These are phyloP conservation scores for Melocanna baccifera DNA, from an alignment of 176 grass and related monocot genomes.

Conservation along the genomic window DNA sequence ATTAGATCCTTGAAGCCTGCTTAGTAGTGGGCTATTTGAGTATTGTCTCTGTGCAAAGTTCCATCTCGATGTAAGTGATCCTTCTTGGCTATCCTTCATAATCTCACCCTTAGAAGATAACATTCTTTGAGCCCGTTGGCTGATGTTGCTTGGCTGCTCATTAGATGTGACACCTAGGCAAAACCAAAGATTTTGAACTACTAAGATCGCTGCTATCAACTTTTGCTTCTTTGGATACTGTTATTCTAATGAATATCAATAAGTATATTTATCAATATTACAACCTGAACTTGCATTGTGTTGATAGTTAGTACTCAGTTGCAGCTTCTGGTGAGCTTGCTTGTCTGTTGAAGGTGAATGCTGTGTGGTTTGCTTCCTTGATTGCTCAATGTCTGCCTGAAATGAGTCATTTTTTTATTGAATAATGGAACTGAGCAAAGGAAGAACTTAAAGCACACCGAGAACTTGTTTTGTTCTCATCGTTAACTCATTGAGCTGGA, in stretches of 20 bases:
- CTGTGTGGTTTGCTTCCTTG: conserved; percentile 27
- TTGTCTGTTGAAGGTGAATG: conserved; percentile 18
- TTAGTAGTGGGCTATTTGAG: conserved; percentile 18
- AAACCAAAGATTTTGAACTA: conserved; percentile 18
- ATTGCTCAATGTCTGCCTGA: conserved; percentile 41
- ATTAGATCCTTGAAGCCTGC: conserved; percentile 33
- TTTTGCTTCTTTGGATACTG: conserved; percentile 24
- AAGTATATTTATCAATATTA: conserved; percentile 15
- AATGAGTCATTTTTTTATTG: conserved; percentile 4
- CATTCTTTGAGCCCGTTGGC: conserved; percentile 39
- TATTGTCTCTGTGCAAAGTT: conserved; percentile 41
- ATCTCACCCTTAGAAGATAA: conserved; percentile 28
- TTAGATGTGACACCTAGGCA: conserved; percentile 9
- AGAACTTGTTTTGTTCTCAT: neutral
- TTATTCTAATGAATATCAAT: neutral
- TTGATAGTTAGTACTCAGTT: conserved; percentile 3
- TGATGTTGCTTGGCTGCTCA: neutral
- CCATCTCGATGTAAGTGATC: conserved; percentile 31
- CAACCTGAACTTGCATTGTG: neutral
- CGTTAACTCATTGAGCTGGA: conserved; percentile 10
- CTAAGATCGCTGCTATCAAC: neutral
- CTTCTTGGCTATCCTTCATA: conserved; percentile 40
- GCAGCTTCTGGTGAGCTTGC: conserved; percentile 27
- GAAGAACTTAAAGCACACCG: conserved; percentile 14
- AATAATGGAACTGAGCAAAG: conserved; percentile 13